phyloP scores from a whole-genome alignment of 129 eudicot species.

The Chrysanthemum lavandulifolium region DNA sequence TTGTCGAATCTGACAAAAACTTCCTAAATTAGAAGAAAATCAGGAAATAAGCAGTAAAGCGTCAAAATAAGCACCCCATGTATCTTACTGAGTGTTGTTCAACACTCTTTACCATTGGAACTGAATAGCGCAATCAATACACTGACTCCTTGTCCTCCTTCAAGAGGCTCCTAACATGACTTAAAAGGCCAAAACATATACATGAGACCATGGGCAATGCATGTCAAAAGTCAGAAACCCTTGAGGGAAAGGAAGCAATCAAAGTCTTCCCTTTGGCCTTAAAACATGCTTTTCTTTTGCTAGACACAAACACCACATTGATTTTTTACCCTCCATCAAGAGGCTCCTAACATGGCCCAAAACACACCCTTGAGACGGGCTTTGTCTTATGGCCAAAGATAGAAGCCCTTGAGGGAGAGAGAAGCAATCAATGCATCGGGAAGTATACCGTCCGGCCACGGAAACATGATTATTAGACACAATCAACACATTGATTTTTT shows the following conservation, averaged over 20 bases:
- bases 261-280: background rate
- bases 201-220: background rate
- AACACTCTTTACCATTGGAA: background rate
- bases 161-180: constrained; percentile 17
- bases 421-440: too few species aligned
- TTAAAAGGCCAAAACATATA: background rate
- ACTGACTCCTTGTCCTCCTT: constrained; percentile 7
- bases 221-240: constrained; percentile 27
- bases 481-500: too few species aligned
- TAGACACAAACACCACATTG: background rate
- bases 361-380: too few species aligned
- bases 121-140: background rate
- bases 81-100: background rate
- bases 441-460: too few species aligned
- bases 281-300: background rate
- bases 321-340: background rate
- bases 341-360: background rate
- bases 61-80: background rate
- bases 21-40: constrained; percentile 1
- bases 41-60: background rate
- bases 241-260: constrained; percentile 41
- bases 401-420: too few species aligned
- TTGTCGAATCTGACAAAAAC: background rate
- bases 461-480: too few species aligned
- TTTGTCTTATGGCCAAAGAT: too few species aligned